Base-by-base conservation (phyloP, 192 early-diverging fungal genomes). In the Rhizoclosmatium globosum region DNA sequence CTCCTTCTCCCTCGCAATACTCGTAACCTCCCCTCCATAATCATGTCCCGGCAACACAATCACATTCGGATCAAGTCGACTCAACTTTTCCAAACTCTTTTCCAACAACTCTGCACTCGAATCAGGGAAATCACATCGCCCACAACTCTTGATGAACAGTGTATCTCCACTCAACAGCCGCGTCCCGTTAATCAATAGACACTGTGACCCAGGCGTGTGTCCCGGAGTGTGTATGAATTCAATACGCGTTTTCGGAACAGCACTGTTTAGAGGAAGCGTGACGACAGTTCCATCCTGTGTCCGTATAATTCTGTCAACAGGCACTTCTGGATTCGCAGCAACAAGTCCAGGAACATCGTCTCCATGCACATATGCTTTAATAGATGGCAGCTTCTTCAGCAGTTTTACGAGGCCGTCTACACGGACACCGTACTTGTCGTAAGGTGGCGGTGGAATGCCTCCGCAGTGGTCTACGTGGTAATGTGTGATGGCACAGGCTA, bases 191-290 rank as follows among this genome's bases (percentile, higher is more conserved):
- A 97, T 87, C 57, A 96, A 57, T 21, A 98, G 70, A 71, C 93
- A 93, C 82, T 96, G 94, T 71, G 92, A 93, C 7, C 96, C 96
- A 2, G 91, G 89, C 39, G 96, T 94, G 79, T 98, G 96, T 17
- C 96, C 96, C 2, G 96, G 96, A n/a, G 94, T 96, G 79, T 98
- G 96, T 46, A 95, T 79, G 80, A 96, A 95, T 69, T 85, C 74
- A 23, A 97, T 78, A 9, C 85, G 81, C 38, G 46, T 64, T 23
- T 68, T 60, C 38, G 31, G 47, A 11, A 17, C 21, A 7, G 53
- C 21, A 1, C 45, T 11, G 42, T 62, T 50, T 23, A 58, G 2
- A 11, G 84, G 88, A 0, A 86, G 82, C 3, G 73, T 67, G 64
- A 95, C 75, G 4, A 61, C 77, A 64, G 84, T 87, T 38, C 88